A percentile compares a stretch with the other conserved stretches of the same genome.
Evolutionary conservation across 176 grass and related monocot genomes (phyloP).

Genomic region (Avena eriantha): DNA sequence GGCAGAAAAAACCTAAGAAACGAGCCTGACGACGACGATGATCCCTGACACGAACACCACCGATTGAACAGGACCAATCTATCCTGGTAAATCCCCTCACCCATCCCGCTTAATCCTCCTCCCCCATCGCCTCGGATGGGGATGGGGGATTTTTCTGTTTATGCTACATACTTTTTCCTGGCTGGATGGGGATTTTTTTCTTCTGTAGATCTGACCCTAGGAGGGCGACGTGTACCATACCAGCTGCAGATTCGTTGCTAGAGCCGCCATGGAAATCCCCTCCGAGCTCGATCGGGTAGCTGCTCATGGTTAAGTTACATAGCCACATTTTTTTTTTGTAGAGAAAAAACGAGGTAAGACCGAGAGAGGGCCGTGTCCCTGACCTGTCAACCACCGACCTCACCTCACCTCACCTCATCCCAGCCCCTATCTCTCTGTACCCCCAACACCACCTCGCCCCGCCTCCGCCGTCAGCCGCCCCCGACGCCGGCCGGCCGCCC

Average conservation of each 20-base stretch:
- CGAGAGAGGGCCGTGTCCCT: not conserved
- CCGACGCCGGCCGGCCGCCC: not conserved
- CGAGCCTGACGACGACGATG: not conserved
- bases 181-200: too few species aligned
- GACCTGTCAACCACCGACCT: not conserved
- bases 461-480: not conserved
- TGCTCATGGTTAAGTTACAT: not conserved
- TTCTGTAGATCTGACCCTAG: too few species aligned
- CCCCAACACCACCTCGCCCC: not conserved
- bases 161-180: too few species aligned
- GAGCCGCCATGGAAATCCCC: not conserved
- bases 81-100: too few species aligned
- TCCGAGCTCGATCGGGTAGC: not conserved
- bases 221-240: too few species aligned
- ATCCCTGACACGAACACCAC: too few species aligned
- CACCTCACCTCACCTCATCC: not conserved
- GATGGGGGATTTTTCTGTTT: too few species aligned
- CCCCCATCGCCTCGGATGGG: too few species aligned
- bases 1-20: not conserved
- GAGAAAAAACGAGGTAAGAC: not conserved
- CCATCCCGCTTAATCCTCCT: too few species aligned
- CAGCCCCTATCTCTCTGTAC: not conserved
- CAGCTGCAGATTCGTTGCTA: not conserved
- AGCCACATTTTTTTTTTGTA: not conserved
- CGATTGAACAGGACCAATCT: too few species aligned